Evolutionary conservation across 2,329 filamentous ascomycete species (phyloP).

Genomic region (Nemania serpens): DNA sequence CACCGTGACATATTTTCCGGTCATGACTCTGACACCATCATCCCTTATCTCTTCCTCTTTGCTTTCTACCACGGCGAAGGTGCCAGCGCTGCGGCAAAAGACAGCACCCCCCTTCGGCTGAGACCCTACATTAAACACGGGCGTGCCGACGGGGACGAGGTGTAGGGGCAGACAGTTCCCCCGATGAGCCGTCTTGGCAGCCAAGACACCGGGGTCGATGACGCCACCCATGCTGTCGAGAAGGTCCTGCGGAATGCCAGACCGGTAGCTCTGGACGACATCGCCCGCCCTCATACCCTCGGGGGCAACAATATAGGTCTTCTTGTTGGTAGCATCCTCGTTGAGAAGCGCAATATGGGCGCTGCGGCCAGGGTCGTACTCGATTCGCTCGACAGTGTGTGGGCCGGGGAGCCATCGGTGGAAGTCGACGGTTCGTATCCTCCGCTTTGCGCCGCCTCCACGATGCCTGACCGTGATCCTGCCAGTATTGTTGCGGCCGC

Average conservation of each 20-base stretch:
- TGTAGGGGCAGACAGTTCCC: slow-evolving; percentile 95
- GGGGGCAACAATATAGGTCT: slow-evolving; percentile 93
- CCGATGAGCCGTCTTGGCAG: slow-evolving; percentile 89
- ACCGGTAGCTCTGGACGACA: slow-evolving; percentile 86
- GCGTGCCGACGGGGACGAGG: slow-evolving; percentile 94
- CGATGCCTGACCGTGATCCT: slow-evolving; percentile 87
- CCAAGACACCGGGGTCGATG: slow-evolving; percentile 93
- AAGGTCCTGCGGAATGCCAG: slow-evolving; percentile 85
- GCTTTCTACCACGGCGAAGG: slow-evolving; percentile 83
- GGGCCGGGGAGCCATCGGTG: slow-evolving; percentile 76
- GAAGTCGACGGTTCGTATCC: slow-evolving; percentile 93
- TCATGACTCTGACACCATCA: slow-evolving; percentile 64
- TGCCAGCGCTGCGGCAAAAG: slow-evolving; percentile 94
- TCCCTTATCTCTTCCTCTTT: slow-evolving; percentile 78
- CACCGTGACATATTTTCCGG: slow-evolving; percentile 79
- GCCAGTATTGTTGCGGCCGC: slow-evolving; percentile 88
- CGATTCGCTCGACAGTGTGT: slow-evolving; percentile 89
- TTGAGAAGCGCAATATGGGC: slow-evolving; percentile 90
- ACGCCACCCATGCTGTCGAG: slow-evolving; percentile 90
- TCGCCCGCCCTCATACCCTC: slow-evolving; percentile 94
- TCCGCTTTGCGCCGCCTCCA: slow-evolving; percentile 88
- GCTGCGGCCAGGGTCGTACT: slow-evolving; percentile 92
- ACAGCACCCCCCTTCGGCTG: slow-evolving; percentile 75
- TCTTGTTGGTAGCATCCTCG: slow-evolving; percentile 71
- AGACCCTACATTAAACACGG: slow-evolving; percentile 87